Evolutionary conservation across 1,284 basidiomycete species (phyloP), one percentile per base, ranked within the genome.

Genomic region (Boletus mariae): DNA sequence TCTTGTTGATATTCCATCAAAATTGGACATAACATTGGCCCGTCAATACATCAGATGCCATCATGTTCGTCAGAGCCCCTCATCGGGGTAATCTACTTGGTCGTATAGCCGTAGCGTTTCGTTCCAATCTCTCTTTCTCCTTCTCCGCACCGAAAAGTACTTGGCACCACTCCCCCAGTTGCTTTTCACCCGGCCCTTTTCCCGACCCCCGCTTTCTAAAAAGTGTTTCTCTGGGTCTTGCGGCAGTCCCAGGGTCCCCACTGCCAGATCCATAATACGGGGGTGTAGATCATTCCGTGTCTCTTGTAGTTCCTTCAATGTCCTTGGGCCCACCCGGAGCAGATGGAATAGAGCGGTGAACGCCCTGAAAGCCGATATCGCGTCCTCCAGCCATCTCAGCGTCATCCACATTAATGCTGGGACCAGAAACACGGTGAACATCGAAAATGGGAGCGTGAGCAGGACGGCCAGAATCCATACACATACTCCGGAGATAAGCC

Each of bases 61-160:
- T 26, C 40, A 42, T 5, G 9, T 12, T 28, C 28, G 13, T 63
- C 46, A 63, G 10, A 55, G 28, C 10, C 44, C 51, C 11, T 68
- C 67, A 8, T 59, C 54, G 3, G 68, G 66, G 26, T 70, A 69
- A 31, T 69, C 66, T 7, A 88, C 85, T 60, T 87, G 78, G 61
- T 92, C 90, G 56, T 91, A 90, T 49, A 90, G 68, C 53, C 87
- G 74, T 48, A 92, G 71, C 3, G 84, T 90, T 71, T 92, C 90
- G 61, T 92, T 90, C 90, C 90, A 93, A 62, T 93, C 91, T 58
- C 90, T 79, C 70, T 93, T 93, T 60, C 91, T 75, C 61, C 90
- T 73, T 57, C 90, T 73, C 55, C 79, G 78, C 51, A 92, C 75
- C 5, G 89, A 91, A 65, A 93, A 93, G 63, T 92, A 93, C 57